These are phyloP conservation scores for Fusarium verrucosum DNA, from an alignment of 2,329 filamentous ascomycete genomes.

Conservation along the genomic window DNA sequence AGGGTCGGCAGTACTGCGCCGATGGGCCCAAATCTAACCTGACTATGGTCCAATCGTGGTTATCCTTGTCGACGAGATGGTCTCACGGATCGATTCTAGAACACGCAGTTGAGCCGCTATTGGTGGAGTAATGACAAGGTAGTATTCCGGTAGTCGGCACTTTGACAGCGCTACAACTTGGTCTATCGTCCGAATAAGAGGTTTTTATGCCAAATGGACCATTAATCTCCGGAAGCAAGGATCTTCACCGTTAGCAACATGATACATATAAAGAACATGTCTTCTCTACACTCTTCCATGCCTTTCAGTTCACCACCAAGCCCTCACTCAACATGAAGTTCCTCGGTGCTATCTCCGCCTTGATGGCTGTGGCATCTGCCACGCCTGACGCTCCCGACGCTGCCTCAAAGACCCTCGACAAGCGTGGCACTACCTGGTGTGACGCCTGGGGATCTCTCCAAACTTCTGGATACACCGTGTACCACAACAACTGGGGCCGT, in stretches of 20 bases:
- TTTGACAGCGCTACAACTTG: conserved; percentile 18
- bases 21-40: neutral
- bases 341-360: conserved; percentile 38
- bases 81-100: conserved; percentile 1
- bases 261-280: conserved; percentile 5
- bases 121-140: conserved; percentile 13
- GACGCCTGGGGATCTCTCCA: conserved; percentile 51
- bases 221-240: conserved; percentile 5
- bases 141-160: conserved; percentile 26
- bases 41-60: neutral
- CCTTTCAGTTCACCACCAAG: neutral
- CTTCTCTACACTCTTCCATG: neutral
- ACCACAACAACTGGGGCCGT: conserved; percentile 63
- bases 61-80: neutral
- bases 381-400: too few species aligned
- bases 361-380: conserved; percentile 44
- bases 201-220: conserved; percentile 25
- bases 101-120: conserved; percentile 10
- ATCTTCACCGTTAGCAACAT: neutral
- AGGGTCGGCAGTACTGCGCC: neutral
- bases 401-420: conserved; percentile 43
- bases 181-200: conserved; percentile 7
- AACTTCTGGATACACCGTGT: conserved; percentile 57
- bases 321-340: conserved; percentile 37
- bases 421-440: conserved; percentile 50